phyloP scores from a whole-genome alignment of 2,329 filamentous ascomycete genomes.

The Alternaria rosae region DNA sequence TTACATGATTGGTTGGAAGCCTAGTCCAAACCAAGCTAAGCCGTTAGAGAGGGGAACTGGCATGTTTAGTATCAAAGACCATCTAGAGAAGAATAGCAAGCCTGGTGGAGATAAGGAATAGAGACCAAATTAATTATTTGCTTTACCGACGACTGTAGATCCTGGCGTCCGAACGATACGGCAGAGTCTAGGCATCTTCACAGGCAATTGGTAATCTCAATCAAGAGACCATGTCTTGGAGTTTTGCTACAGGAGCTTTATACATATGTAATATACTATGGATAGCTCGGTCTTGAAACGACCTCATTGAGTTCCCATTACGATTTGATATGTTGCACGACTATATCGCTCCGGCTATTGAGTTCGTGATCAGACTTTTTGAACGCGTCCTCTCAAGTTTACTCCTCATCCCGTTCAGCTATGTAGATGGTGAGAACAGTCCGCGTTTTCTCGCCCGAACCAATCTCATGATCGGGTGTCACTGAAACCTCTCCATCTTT shows the following conservation, averaged over 20 bases:
- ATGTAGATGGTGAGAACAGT: constrained; percentile 19
- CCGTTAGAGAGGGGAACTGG: constrained; percentile 85
- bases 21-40: constrained; percentile 77
- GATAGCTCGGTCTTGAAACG: neutral
- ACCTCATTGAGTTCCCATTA: neutral
- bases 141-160: neutral
- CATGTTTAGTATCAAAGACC: constrained; percentile 86
- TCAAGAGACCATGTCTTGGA: neutral
- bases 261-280: neutral
- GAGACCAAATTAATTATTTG: neutral
- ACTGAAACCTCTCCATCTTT: constrained; percentile 21
- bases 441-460: constrained; percentile 20
- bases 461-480: constrained; percentile 25
- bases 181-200: neutral
- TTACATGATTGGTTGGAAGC: constrained; percentile 99
- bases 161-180: neutral
- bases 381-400: neutral
- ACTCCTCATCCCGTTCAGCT: neutral
- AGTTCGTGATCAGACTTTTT: neutral
- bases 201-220: neutral
- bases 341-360: neutral
- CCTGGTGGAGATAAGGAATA: constrained; percentile 22
- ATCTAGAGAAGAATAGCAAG: constrained; percentile 63
- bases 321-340: neutral
- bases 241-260: neutral